Conservation (phyloP, 768 basidiomycete species). For the Boletus patriciae region DNA sequence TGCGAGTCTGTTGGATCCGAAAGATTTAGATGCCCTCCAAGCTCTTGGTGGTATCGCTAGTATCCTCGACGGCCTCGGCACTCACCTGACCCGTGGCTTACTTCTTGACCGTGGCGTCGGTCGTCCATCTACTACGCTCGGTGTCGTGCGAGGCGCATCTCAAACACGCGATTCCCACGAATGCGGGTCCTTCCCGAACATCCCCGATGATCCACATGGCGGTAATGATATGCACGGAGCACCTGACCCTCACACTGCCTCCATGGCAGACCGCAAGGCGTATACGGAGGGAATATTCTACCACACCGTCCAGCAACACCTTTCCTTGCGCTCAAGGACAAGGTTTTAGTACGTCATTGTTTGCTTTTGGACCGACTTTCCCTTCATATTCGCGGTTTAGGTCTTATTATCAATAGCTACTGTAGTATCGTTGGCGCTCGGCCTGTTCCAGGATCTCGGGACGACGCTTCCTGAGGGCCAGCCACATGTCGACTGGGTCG, state of each 20-base stretch:
- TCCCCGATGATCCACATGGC: conserved; percentile 1
- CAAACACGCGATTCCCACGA: conserved; percentile 33
- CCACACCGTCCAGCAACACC: conserved; percentile 70
- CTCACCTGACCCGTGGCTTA: conserved; percentile 53
- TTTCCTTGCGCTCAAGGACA: conserved; percentile 83
- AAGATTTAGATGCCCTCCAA: conserved; percentile 64
- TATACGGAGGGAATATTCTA: conserved; percentile 77
- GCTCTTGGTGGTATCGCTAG: conserved; percentile 69
- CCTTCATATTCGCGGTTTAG: conserved; percentile 39
- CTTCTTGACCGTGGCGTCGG: conserved; percentile 1
- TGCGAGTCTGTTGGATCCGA: conserved; percentile 88
- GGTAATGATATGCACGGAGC: not conserved
- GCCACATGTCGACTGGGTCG: conserved; percentile 95
- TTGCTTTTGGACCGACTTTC: not conserved
- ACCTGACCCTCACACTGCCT: conserved; percentile 34
- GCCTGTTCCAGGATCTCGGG: conserved; percentile 93
- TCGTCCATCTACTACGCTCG: conserved; percentile 14
- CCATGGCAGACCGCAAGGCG: conserved; percentile 59
- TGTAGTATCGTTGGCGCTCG: conserved; percentile 88
- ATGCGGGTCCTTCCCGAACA: not conserved
- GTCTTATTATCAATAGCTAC: conserved; percentile 91
- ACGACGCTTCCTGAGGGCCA: conserved; percentile 53
- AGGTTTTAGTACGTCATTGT: conserved; percentile 66
- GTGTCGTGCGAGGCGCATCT: conserved; percentile 33
- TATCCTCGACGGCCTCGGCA: conserved; percentile 73